Conservation (phyloP, 75 land plant species). For the Cunninghamia lanceolata region DNA sequence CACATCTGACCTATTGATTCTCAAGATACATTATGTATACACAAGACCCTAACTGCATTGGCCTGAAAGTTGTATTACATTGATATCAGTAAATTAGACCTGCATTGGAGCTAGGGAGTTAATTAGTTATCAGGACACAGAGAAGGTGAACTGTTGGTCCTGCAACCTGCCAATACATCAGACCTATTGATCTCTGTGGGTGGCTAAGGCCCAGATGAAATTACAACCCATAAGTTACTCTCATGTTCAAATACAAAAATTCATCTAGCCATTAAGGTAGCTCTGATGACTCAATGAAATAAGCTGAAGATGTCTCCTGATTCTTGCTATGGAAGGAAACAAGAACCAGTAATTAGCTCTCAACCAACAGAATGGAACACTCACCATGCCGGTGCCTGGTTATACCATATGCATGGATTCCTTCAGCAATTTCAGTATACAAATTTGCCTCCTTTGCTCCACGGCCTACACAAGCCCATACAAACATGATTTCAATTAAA, state of each 20-base stretch:
- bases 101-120: background rate
- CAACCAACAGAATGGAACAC: background rate
- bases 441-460: conserved; percentile 92
- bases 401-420: conserved; percentile 88
- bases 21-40: too few relatives aligned
- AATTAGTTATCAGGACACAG: background rate
- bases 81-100: too few relatives aligned
- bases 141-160: background rate
- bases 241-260: background rate
- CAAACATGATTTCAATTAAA: background rate
- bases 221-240: background rate
- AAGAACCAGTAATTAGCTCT: background rate
- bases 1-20: too few relatives aligned
- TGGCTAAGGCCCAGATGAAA: background rate
- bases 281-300: background rate
- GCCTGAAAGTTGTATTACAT: too few relatives aligned
- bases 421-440: conserved; percentile 89
- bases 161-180: background rate
- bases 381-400: conserved; percentile 94
- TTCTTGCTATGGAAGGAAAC: background rate
- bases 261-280: background rate
- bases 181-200: background rate
- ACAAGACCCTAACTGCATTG: too few relatives aligned
- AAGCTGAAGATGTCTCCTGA: background rate
- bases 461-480: conserved; percentile 54